Base-by-base conservation (phyloP, 352 stramenopile genomes). In the Phytophthora fragariae region DNA sequence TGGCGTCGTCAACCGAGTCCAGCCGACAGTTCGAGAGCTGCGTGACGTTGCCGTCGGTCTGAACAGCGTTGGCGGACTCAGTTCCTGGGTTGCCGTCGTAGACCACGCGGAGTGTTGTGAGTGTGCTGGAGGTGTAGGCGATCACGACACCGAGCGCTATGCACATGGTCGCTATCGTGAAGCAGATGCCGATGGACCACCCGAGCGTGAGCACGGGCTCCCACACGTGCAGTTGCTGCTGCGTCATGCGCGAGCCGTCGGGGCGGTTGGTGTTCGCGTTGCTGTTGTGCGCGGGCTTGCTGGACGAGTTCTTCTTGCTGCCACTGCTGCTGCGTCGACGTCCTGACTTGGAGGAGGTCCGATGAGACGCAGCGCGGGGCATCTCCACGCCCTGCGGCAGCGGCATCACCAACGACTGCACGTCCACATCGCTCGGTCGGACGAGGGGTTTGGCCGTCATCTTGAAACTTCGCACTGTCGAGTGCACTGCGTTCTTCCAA, bases 191-290 rank as follows among this genome's bases (percentile, higher is more conserved):
- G 56, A 92, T 89, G 9, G 82, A 81, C 84, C 77, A 91, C 21
- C 79, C 75, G 29, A 94, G 78, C 9, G 85, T 93, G 50, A 94
- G 79, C 64, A 93, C 89, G 31, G 85, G 85, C 57, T 92, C 84
- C 88, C 88, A 94, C 83, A 89, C 86, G 29, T 72, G 75, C 37
- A 93, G 55, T 21, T 88, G 90, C 59, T 93, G 85, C 70, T 94
- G 88, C 19, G 73, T 87, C 76, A 81, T 89, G 19, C 77, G 72
- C 10, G 83, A 89, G 15, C 75, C 69, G 53, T 88, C 81, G 1
- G 85, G 87, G 1, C 85, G 81, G 46, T 94, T 92, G 35, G 58
- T 44, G 55, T 73, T 81, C 5, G 56, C 21, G 57, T 66, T 69
- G 46, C 10, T 7, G 9, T 62, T 67, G 53, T 29, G n/a, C 19